phyloP scores from a whole-genome alignment of 2,329 filamentous ascomycete genomes.

The Claviceps africana region DNA sequence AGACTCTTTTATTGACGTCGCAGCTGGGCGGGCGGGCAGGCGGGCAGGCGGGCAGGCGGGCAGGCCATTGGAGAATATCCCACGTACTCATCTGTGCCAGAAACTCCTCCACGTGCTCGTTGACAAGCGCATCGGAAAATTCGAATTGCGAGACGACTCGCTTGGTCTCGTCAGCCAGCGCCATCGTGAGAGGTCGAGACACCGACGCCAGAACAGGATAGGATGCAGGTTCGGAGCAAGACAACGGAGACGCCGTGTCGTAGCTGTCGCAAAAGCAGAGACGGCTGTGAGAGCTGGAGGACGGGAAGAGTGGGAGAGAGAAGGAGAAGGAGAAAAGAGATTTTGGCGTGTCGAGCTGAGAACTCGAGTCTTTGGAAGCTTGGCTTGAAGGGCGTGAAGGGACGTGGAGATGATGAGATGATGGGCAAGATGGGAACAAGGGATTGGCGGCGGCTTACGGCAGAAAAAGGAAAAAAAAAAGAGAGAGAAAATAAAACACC shows the following conservation, averaged over 20 bases:
- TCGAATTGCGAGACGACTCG: slow-evolving; percentile 76
- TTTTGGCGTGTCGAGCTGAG: slow-evolving; percentile 11
- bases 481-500: neutral
- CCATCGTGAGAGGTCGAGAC: slow-evolving; percentile 45
- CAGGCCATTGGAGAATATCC: neutral
- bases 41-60: too few relatives aligned
- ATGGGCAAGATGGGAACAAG: slow-evolving; percentile 24
- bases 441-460: neutral
- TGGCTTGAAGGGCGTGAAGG: neutral
- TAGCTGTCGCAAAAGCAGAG: slow-evolving; percentile 15
- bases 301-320: neutral
- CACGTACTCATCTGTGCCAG: slow-evolving; percentile 62
- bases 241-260: slow-evolving; percentile 26
- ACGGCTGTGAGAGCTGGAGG: slow-evolving; percentile 17
- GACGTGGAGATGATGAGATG: slow-evolving; percentile 24
- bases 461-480: slow-evolving; percentile 21
- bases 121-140: slow-evolving; percentile 63
- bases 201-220: slow-evolving; percentile 41
- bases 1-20: too few relatives aligned
- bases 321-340: slow-evolving; percentile 10
- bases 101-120: slow-evolving; percentile 72
- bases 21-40: too few relatives aligned
- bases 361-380: slow-evolving; percentile 29
- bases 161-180: slow-evolving; percentile 56
- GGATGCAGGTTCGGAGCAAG: slow-evolving; percentile 40